phyloP scores from a whole-genome alignment of 2,329 filamentous ascomycete genomes.

The Colletotrichum phormii region DNA sequence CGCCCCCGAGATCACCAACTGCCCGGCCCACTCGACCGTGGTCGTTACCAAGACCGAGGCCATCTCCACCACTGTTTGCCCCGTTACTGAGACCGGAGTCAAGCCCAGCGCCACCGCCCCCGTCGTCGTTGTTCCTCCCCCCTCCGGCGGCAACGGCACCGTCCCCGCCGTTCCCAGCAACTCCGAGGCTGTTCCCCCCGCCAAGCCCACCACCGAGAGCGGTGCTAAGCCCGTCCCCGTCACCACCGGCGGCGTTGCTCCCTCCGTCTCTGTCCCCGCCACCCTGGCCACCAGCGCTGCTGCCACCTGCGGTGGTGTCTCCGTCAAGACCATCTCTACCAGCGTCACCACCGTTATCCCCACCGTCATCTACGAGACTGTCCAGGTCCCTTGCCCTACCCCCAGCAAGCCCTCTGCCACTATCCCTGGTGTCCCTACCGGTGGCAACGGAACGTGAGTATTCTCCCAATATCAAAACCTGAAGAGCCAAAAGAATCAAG shows the following conservation, averaged over 20 bases:
- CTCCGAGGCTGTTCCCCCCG: slow-evolving; percentile 29
- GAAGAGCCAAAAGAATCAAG: background rate
- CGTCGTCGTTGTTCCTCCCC: slow-evolving; percentile 39
- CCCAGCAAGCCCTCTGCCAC: slow-evolving; percentile 40
- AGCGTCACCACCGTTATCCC: slow-evolving; percentile 67
- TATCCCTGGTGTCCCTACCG: slow-evolving; percentile 38
- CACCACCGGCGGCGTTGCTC: slow-evolving; percentile 38
- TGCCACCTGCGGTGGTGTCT: slow-evolving; percentile 47
- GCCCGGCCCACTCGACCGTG: no score
- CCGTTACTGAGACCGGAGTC: slow-evolving; percentile 39
- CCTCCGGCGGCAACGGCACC: slow-evolving; percentile 42
- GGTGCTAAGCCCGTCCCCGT: slow-evolving; percentile 35
- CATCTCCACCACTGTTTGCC: no score
- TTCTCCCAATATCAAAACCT: background rate
- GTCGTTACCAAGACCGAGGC: no score
- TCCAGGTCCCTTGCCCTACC: slow-evolving; percentile 55
- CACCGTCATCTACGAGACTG: slow-evolving; percentile 62
- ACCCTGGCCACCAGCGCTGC: slow-evolving; percentile 33
- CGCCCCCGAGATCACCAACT: no score
- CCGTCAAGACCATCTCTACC: slow-evolving; percentile 66
- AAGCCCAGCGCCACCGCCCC: slow-evolving; percentile 39
- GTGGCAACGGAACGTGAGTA: slow-evolving; percentile 46
- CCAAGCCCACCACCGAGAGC: slow-evolving; percentile 27
- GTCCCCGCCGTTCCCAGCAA: slow-evolving; percentile 40
- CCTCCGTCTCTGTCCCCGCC: slow-evolving; percentile 39